phyloP scores from a whole-genome alignment of 345 rosid genomes.

The Rhodomyrtus tomentosa region DNA sequence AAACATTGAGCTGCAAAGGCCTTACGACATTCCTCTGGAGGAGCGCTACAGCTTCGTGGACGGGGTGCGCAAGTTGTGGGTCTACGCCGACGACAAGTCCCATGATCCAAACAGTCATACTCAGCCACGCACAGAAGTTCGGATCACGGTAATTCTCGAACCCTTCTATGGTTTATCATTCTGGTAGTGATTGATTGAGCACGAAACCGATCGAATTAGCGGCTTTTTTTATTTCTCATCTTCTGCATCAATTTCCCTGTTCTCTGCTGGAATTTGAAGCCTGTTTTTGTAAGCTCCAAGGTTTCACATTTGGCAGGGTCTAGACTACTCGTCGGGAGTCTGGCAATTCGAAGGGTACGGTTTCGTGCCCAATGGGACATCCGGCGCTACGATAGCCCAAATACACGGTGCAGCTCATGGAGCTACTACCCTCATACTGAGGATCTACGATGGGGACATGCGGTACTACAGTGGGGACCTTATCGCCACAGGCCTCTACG shows the following conservation, averaged over 20 bases:
- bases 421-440: constrained; percentile 19
- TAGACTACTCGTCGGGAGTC: constrained; percentile 19
- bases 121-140: constrained; percentile 19
- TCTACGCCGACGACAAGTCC: constrained; percentile 11
- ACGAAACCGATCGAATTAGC: background rate
- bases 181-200: background rate
- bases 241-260: background rate
- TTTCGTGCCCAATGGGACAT: constrained; percentile 21
- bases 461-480: constrained; percentile 9
- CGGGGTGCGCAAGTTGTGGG: constrained; percentile 11
- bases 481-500: constrained; percentile 11
- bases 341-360: constrained; percentile 40
- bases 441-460: constrained; percentile 20
- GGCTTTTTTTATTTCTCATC: background rate
- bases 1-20: constrained; percentile 9
- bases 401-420: constrained; percentile 16
- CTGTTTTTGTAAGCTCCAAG: background rate
- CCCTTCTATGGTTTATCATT: rapidly evolving
- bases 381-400: constrained; percentile 22
- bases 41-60: constrained; percentile 1
- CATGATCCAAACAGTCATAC: constrained; percentile 11
- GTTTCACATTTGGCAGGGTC: constrained; percentile 10
- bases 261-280: background rate
- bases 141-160: background rate
- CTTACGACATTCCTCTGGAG: constrained; percentile 2